Evolutionary conservation across 768 basidiomycete genomes (phyloP), one percentile per base, ranked within the genome.

Genomic region (Sutorius australiensis): DNA sequence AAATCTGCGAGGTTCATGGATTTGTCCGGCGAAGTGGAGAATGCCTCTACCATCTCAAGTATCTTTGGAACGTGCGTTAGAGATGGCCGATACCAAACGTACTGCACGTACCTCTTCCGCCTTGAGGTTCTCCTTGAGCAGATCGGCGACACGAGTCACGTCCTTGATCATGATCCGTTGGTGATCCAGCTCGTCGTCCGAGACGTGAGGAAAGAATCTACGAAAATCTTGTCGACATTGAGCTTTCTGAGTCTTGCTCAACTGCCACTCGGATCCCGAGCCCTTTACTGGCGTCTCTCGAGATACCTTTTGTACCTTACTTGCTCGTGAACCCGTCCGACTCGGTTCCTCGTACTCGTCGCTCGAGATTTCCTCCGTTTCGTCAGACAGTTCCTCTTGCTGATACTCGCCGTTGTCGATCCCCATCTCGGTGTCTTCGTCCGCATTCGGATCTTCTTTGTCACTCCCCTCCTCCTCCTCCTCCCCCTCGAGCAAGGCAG

Each of bases 31-130:
- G 81, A 78, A 0, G 79, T 81, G 1, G 90, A 88, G 63, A 89
- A 92, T 47, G 77, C 76, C n/a, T 80, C 77, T 1, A 93, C 73
- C 89, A 92, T 92, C 52, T 91, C 88, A 3, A 84, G 60, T 60
- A 89, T 84, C 90, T 92, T 38, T 50, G 28, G 40, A 49, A 12
- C n/a, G n/a, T 24, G 5, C 45, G 37, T 59, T n/a, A 54, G 51
- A 11, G 38, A 38, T 24, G 19, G 38, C 8, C 37, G 1, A 61
- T 10, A 3, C 6, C 12, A 6, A 46, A 17, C 17, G 30, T 16
- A 7, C 28, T 14, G 4, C 37, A 57, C 80, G 39, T 45, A 88
- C 90, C 73, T 92, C 86, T n/a, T 89, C 85, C 1, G 80, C 73
- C 52, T 83, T 89, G 40, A 89, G 69, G 60, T 81, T 86, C 66